Base-by-base conservation (phyloP, 164 flowering plant genomes). In the Vitis cinerea region DNA sequence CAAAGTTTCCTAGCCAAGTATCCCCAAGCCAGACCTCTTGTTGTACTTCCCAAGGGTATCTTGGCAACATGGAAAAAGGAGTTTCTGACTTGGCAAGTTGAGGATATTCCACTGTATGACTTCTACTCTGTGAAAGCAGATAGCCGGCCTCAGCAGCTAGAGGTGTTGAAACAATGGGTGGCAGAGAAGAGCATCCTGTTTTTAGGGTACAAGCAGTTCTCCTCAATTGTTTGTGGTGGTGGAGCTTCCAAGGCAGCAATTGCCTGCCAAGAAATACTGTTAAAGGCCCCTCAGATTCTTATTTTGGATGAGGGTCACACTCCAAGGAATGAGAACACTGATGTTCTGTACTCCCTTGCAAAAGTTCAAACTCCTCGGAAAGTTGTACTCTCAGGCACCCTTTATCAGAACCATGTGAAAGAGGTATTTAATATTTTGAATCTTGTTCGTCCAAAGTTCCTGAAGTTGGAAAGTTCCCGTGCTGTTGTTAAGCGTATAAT, bases 221-320 rank as follows among this genome's bases (percentile, higher is more conserved):
- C 44, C 44, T 31, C 44, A 6, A 31, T 31, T 31, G 44, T 31
- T 31, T 31, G 44, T 31, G 44, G 44, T 31, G 68, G 49, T 52
- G 55, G 61, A 53, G 12, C 14, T 14, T 29, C 23, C 48, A 59
- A 59, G 27, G 48, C 50, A 12, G 15, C 53, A 13, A 55, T 58
- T 17, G 27, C 61, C 27, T 72, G 75, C 54, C 56, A 67, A 66
- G 72, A 78, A 10, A 73, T 81, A 19, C 68, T 78, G 10, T 62
- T 78, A 19, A 68, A 74, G n/a, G 61, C 23, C 9, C 84, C 82
- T 13, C 37, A 69, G 11, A 67, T 82, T 61, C 81, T 82, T 3
- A 69, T 82, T 57, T 69, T 82, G 37, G 84, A 82, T 70, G 84
- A 82, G 68, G 84, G 83, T 14, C 84, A 82, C 74, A 82, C 82